Evolutionary conservation across 2,329 filamentous ascomycete genomes (phyloP).

Genomic region (Fusarium tanahbumbuense): DNA sequence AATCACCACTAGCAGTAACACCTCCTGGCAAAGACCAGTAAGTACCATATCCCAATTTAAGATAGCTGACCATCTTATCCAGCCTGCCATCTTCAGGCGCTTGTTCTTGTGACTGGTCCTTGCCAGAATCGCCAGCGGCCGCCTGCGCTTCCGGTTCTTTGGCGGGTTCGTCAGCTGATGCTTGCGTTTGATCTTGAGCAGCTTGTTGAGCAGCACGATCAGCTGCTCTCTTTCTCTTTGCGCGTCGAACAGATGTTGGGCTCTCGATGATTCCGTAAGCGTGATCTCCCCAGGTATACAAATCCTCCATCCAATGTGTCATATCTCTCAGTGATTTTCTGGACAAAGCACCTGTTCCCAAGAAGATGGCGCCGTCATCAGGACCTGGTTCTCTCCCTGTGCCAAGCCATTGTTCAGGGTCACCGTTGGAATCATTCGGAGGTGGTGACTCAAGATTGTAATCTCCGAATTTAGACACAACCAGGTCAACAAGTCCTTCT

Average conservation of each 20-base stretch:
- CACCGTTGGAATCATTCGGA: constrained; percentile 41
- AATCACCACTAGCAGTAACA: constrained; percentile 11
- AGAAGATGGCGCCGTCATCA: constrained; percentile 87
- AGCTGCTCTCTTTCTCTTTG: constrained; percentile 53
- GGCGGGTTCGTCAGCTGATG: background rate
- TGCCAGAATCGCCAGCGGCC: background rate
- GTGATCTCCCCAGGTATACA: constrained; percentile 85
- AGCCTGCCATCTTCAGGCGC: constrained; percentile 54
- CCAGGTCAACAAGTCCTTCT: constrained; percentile 86
- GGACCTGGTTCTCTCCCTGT: constrained; percentile 73
- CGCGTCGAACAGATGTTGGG: constrained; percentile 72
- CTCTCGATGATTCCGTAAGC: constrained; percentile 88
- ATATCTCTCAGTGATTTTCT: constrained; percentile 77
- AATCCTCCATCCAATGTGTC: constrained; percentile 87
- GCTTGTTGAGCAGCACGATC: constrained; percentile 26
- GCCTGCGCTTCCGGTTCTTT: background rate
- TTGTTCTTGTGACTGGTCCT: constrained; percentile 32
- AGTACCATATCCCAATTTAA: constrained; percentile 76
- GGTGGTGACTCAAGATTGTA: constrained; percentile 47
- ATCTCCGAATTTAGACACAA: constrained; percentile 87
- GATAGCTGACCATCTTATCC: constrained; percentile 70
- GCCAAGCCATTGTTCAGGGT: constrained; percentile 73
- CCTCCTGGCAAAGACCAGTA: constrained; percentile 66
- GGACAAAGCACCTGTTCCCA: constrained; percentile 80
- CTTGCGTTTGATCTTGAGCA: background rate